Evolutionary conservation across 768 basidiomycete genomes (phyloP).

Genomic region (Rhizopogon roseolus): DNA sequence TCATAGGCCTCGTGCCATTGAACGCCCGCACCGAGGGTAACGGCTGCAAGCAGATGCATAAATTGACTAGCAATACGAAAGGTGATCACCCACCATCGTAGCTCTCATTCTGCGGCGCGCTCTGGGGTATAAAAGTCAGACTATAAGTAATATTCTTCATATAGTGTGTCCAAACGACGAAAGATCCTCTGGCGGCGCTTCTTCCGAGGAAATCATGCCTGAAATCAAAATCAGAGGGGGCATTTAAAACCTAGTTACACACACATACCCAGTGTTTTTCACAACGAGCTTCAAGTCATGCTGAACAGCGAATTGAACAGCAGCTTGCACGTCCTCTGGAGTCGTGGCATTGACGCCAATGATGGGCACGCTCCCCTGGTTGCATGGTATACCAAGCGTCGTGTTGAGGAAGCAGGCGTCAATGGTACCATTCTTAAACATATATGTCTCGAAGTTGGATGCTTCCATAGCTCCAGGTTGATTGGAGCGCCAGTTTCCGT

Average conservation of each 20-base stretch:
- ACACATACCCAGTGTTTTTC: conserved; percentile 19
- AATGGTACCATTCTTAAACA: too few species aligned
- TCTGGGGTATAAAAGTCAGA: conserved; percentile 25
- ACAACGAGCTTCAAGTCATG: conserved; percentile 14
- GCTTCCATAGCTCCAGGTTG: too few species aligned
- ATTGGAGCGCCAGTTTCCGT: too few species aligned
- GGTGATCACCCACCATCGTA: conserved; percentile 14
- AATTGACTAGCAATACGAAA: not conserved
- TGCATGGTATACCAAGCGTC: too few species aligned
- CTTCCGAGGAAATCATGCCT: conserved; percentile 29
- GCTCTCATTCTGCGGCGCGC: conserved; percentile 10
- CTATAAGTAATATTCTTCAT: conserved; percentile 33
- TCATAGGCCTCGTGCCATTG: conserved; percentile 41
- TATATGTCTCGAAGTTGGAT: too few species aligned
- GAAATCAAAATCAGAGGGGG: not conserved
- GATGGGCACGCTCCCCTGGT: too few species aligned
- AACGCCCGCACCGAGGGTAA: conserved; percentile 36
- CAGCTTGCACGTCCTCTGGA: conserved; percentile 14
- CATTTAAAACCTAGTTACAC: not conserved
- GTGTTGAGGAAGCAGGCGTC: too few species aligned
- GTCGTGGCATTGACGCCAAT: conserved; percentile 17
- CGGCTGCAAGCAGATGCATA: conserved; percentile 19
- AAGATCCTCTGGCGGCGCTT: conserved; percentile 31
- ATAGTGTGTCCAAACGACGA: conserved; percentile 38
- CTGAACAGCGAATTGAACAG: conserved; percentile 14